Percentiles rank a stretch among this genome's conserved stretches.
phyloP scores from a whole-genome alignment of 805 yeast species.

The Starmerella riodocensis region DNA sequence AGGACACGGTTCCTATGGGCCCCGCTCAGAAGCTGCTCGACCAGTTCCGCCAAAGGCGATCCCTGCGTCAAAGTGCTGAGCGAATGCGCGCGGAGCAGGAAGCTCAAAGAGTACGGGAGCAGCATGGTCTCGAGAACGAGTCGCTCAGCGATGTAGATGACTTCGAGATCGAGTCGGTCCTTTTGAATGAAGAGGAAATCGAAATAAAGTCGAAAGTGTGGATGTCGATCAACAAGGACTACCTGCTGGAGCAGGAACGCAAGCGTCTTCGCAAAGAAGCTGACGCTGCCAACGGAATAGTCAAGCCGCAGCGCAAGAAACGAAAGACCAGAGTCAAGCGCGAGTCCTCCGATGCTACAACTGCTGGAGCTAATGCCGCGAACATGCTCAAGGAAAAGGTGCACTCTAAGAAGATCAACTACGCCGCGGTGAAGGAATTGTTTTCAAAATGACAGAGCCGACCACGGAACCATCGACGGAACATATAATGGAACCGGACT shows the following conservation, averaged over 20 bases:
- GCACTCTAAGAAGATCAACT: slow-evolving; percentile 81
- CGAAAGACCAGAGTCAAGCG: slow-evolving; percentile 27
- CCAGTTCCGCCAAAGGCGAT: slow-evolving; percentile 21
- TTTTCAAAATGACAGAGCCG: slow-evolving; percentile 23
- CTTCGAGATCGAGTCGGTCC: slow-evolving; percentile 51
- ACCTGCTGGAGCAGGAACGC: slow-evolving; percentile 68
- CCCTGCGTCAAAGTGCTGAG: slow-evolving; percentile 14
- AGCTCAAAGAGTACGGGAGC: slow-evolving; percentile 3
- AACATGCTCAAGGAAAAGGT: slow-evolving; percentile 62
- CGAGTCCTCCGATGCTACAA: slow-evolving; percentile 28
- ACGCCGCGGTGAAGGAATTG: slow-evolving; percentile 51
- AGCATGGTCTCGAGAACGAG: slow-evolving; percentile 40
- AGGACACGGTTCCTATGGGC: slow-evolving; percentile 9
- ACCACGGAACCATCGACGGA: too few species aligned
- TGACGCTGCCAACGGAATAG: slow-evolving; percentile 68
- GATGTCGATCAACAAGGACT: slow-evolving; percentile 83
- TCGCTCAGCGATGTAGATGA: slow-evolving; percentile 69
- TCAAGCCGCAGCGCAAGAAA: slow-evolving; percentile 36
- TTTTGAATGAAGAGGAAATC: slow-evolving; percentile 58
- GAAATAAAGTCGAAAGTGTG: slow-evolving; percentile 69
- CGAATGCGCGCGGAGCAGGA: slow-evolving; percentile 29
- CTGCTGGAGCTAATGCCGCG: slow-evolving; percentile 71
- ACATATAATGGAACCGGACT: too few species aligned
- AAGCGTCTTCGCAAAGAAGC: slow-evolving; percentile 75
- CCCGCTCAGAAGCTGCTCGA: slow-evolving; percentile 19